A percentile compares a stretch with the other conserved stretches of the same genome.
phyloP scores from a whole-genome alignment of 495 filamentous ascomycete species.

The Neurospora sp. region DNA sequence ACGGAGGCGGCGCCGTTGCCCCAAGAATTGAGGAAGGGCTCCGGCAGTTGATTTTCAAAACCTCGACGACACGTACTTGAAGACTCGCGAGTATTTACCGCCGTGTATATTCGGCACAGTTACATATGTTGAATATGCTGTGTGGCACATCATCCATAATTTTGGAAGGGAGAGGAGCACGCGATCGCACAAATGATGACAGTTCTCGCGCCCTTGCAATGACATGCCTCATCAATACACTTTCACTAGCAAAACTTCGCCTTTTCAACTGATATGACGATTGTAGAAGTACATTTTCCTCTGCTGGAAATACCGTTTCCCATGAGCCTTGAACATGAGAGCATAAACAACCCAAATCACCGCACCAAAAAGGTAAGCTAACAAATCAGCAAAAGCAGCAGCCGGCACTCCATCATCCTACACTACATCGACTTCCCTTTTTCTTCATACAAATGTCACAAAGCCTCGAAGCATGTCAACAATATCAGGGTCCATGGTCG shows the following conservation, averaged over 20 bases:
- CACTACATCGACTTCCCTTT: neutral
- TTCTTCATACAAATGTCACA: slow-evolving; percentile 36
- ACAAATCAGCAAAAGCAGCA: neutral
- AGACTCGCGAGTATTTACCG: neutral
- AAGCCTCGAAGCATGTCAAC: slow-evolving; percentile 37
- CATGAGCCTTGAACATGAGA: neutral
- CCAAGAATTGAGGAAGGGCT: neutral
- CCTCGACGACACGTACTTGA: neutral
- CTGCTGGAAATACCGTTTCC: neutral
- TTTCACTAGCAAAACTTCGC: neutral
- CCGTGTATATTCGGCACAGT: neutral
- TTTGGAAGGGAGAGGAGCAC: neutral
- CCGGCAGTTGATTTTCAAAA: neutral
- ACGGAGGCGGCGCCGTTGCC: neutral
- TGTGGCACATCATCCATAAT: neutral
- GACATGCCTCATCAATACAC: neutral
- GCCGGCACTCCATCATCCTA: neutral
- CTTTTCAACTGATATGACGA: neutral
- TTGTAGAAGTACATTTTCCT: neutral
- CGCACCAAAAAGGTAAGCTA: neutral
- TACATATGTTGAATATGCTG: neutral
- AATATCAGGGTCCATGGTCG: slow-evolving; percentile 37
- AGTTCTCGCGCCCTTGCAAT: neutral
- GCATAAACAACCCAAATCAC: neutral
- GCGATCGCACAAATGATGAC: neutral